Evolutionary conservation across 768 basidiomycete genomes (phyloP).

Genomic region (Pleurotus cornucopiae): DNA sequence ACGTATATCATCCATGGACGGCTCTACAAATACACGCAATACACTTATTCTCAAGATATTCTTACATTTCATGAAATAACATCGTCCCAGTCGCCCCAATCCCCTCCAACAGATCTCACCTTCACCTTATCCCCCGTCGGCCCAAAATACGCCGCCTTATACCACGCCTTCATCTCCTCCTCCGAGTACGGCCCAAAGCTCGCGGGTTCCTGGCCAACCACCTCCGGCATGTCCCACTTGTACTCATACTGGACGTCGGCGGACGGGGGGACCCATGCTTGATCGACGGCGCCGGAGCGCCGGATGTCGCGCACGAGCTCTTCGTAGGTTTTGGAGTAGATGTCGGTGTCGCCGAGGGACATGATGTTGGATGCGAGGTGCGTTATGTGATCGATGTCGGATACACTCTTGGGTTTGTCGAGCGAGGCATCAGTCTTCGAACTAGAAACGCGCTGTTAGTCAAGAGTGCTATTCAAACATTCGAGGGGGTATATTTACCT

Average conservation of each 20-base stretch:
- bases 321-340: conserved; percentile 85
- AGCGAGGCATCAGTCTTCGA: too few species aligned
- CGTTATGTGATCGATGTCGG: conserved; percentile 69
- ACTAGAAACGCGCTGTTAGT: too few species aligned
- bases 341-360: conserved; percentile 80
- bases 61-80: conserved; percentile 40
- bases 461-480: too few species aligned
- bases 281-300: conserved; percentile 62
- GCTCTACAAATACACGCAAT: background rate
- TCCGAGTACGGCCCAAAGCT: conserved; percentile 79
- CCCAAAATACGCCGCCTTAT: conserved; percentile 80
- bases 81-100: conserved; percentile 77
- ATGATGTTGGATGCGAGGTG: conserved; percentile 86
- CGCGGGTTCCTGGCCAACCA: conserved; percentile 37
- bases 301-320: conserved; percentile 77
- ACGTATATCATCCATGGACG: conserved; percentile 5
- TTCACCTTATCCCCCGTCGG: conserved; percentile 71
- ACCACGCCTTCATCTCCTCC: conserved; percentile 79
- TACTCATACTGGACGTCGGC: conserved; percentile 79
- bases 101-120: conserved; percentile 59
- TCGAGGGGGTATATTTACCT: conserved; percentile 22
- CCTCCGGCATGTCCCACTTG: conserved; percentile 63
- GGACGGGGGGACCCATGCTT: conserved; percentile 71
- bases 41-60: background rate
- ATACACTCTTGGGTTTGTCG: conserved; percentile 21